Evolutionary conservation across 2,329 filamentous ascomycete species (phyloP).

Genomic region (Hymenoscyphus scutula): DNA sequence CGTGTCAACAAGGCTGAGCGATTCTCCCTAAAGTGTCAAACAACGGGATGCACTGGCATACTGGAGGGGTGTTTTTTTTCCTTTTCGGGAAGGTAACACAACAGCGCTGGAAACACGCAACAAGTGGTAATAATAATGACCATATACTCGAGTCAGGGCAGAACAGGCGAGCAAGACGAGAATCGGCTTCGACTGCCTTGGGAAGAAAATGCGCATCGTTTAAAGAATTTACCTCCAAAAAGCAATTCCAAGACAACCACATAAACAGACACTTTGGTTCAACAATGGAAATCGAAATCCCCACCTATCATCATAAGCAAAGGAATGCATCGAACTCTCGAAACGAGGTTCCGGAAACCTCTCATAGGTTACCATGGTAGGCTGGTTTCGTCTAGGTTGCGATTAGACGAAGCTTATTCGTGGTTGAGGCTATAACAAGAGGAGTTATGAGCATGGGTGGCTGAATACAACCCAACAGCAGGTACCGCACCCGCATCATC

Average conservation of each 20-base stretch:
- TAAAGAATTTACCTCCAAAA: background rate
- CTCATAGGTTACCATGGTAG: background rate
- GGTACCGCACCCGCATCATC: background rate
- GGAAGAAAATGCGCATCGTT: background rate
- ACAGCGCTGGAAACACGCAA: background rate
- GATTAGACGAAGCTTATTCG: background rate
- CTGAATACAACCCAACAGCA: background rate
- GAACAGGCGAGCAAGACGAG: background rate
- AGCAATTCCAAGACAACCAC: background rate
- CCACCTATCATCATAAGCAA: background rate
- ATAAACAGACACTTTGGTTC: background rate
- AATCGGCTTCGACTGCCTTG: background rate
- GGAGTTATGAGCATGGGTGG: background rate
- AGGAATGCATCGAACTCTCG: background rate
- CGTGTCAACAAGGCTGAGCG: background rate
- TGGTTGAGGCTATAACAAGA: constrained; percentile 2
- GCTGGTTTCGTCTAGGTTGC: background rate
- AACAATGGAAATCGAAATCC: background rate
- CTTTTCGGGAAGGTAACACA: background rate
- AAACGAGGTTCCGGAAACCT: background rate
- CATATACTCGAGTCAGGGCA: background rate
- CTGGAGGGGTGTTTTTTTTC: background rate
- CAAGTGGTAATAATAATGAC: background rate
- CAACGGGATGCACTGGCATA: background rate
- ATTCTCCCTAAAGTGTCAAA: background rate